Conservation (phyloP, 2,329 filamentous ascomycete genomes). For the Orbilia oligospora region DNA sequence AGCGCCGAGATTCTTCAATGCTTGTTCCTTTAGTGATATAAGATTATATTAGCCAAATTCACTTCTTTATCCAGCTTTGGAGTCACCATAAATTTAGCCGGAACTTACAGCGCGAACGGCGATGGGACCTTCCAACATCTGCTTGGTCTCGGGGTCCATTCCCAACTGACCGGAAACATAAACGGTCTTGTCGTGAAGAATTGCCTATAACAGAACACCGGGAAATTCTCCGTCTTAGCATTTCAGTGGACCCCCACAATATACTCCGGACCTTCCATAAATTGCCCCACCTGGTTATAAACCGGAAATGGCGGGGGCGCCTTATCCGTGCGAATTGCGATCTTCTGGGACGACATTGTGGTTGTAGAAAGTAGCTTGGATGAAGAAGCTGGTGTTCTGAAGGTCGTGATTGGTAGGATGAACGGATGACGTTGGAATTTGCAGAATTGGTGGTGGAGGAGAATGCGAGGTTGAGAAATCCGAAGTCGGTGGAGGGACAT, state of each 20-base stretch:
- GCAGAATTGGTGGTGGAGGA: slow-evolving; percentile 30
- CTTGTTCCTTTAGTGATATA: slow-evolving; percentile 35
- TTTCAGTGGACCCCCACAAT: slow-evolving; percentile 3
- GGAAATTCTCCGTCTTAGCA: slow-evolving; percentile 33
- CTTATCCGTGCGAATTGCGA: slow-evolving; percentile 51
- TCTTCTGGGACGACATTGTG: slow-evolving; percentile 51
- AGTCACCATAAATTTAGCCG: not conserved
- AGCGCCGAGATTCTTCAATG: slow-evolving; percentile 79
- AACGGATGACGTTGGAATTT: not conserved
- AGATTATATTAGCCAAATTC: not conserved
- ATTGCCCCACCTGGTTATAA: slow-evolving; percentile 56
- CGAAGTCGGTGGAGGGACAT: slow-evolving; percentile 37
- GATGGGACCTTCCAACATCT: slow-evolving; percentile 69
- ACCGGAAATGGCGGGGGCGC: slow-evolving; percentile 59
- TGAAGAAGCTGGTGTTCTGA: slow-evolving; percentile 8
- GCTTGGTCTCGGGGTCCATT: slow-evolving; percentile 72
- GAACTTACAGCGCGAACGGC: slow-evolving; percentile 48
- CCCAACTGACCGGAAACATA: slow-evolving; percentile 78
- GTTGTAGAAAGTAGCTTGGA: slow-evolving; percentile 3
- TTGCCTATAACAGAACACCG: slow-evolving; percentile 68
- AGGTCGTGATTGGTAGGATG: slow-evolving; percentile 5
- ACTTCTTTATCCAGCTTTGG: not conserved
- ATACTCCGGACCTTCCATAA: slow-evolving; percentile 5
- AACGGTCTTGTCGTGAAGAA: slow-evolving; percentile 77
- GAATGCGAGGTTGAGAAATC: slow-evolving; percentile 9